Evolutionary conservation across 148 eudicot genomes (phyloP).

Genomic region (Dianthus caryophyllus): DNA sequence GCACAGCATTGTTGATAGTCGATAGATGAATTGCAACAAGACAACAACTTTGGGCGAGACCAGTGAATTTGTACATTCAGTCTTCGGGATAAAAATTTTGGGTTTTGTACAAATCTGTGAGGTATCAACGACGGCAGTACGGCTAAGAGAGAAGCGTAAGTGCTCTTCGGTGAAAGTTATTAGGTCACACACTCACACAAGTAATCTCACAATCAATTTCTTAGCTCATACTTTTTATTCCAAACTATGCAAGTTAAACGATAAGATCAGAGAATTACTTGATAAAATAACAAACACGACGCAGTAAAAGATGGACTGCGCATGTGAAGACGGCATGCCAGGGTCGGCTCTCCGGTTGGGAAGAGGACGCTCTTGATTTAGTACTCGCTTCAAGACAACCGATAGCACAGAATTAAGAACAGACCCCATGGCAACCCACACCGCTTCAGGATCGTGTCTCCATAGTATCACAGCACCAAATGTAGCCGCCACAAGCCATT

Average conservation of each 20-base stretch:
- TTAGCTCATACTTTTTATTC: background rate
- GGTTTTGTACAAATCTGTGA: no score
- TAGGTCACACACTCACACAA: background rate
- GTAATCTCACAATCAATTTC: background rate
- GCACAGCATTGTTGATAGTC: background rate
- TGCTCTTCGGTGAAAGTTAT: background rate
- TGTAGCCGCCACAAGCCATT: constrained; percentile 58
- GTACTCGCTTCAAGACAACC: constrained; percentile 41
- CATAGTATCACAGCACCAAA: constrained; percentile 42
- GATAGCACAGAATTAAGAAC: constrained; percentile 48
- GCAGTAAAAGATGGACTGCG: constrained; percentile 64
- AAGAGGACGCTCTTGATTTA: constrained; percentile 82
- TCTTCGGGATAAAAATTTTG: no score
- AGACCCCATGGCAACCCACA: constrained; percentile 77
- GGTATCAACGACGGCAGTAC: no score
- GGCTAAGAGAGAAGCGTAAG: no score
- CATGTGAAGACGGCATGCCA: constrained; percentile 97
- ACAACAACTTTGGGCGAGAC: background rate
- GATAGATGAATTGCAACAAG: background rate
- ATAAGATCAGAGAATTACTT: constrained; percentile 37
- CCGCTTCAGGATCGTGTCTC: constrained; percentile 79
- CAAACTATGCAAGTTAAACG: background rate
- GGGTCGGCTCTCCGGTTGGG: constrained; percentile 58
- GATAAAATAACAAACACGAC: constrained; percentile 44
- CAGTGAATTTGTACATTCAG: background rate